Evolutionary conservation across 2,329 filamentous ascomycete species (phyloP).

Genomic region (Juglanconis oblonga): DNA sequence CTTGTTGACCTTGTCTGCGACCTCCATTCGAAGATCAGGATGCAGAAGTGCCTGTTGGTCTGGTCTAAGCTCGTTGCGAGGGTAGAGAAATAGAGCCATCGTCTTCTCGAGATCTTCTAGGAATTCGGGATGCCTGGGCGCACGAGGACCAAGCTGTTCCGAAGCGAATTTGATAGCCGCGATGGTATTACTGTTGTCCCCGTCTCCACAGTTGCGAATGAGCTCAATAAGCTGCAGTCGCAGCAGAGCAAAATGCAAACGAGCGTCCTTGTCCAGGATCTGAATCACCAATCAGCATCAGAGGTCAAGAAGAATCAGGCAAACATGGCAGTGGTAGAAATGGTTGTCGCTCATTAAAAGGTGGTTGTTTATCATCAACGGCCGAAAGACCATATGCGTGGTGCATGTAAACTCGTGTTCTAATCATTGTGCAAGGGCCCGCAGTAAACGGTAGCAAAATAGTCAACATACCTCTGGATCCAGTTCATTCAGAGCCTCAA

Average conservation of each 20-base stretch:
- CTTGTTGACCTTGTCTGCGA: conserved; percentile 87
- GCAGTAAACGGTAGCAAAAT: conserved; percentile 1
- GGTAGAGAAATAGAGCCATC: conserved; percentile 88
- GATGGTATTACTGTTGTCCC: conserved; percentile 58
- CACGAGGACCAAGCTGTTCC: conserved; percentile 80
- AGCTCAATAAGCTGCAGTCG: conserved; percentile 91
- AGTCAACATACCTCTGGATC: conserved; percentile 72
- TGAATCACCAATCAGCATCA: conserved; percentile 35
- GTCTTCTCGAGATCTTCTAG: conserved; percentile 86
- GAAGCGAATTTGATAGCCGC: conserved; percentile 80
- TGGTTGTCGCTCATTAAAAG: conserved; percentile 64
- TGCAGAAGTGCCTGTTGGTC: conserved; percentile 75
- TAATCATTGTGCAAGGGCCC: conserved; percentile 75
- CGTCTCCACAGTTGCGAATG: conserved; percentile 72
- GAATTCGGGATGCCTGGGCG: conserved; percentile 77
- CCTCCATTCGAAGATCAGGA: conserved; percentile 72
- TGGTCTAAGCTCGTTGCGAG: conserved; percentile 73
- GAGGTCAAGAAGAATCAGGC: conserved; percentile 26
- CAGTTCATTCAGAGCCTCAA: conserved; percentile 82
- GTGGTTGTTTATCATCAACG: conserved; percentile 87
- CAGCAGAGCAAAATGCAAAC: conserved; percentile 84
- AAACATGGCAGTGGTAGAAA: conserved; percentile 17
- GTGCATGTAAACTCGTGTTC: conserved; percentile 93
- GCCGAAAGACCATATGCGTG: conserved; percentile 91
- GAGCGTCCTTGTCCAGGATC: conserved; percentile 82